A percentile compares a stretch with the other conserved stretches of the same genome.
Conservation (phyloP, 768 basidiomycete genomes). For the Rhizopogon roseolus region DNA sequence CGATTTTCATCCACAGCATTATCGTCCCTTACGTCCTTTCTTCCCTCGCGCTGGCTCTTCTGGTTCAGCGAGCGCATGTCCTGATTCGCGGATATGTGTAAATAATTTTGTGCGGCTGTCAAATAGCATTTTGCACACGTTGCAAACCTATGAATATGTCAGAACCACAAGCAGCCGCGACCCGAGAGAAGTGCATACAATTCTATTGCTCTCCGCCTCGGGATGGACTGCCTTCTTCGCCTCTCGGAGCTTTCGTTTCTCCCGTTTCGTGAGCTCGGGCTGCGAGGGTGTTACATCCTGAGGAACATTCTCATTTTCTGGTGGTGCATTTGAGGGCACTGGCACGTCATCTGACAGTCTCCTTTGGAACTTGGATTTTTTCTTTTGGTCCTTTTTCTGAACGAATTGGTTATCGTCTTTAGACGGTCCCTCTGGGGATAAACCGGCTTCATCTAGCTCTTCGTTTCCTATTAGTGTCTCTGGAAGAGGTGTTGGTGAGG, state of each 20-base stretch:
- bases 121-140: constrained; percentile 63
- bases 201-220: constrained; percentile 1
- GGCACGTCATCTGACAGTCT: not conserved
- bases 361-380: constrained; percentile 6
- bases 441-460: constrained; percentile 1
- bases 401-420: constrained; percentile 5
- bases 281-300: constrained; percentile 3
- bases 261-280: constrained; percentile 61
- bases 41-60: constrained; percentile 19
- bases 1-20: not conserved
- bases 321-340: not conserved
- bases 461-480: not conserved
- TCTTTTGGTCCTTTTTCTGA: constrained; percentile 6
- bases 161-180: constrained; percentile 5
- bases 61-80: constrained; percentile 56
- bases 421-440: not conserved
- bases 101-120: constrained; percentile 72
- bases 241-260: constrained; percentile 76
- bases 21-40: constrained; percentile 28
- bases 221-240: constrained; percentile 50
- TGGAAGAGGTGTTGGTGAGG: constrained; percentile 13
- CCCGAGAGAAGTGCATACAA: constrained; percentile 4
- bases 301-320: not conserved
- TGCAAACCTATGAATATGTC: constrained; percentile 42
- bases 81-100: constrained; percentile 61